phyloP scores from a whole-genome alignment of 768 basidiomycete species.

The Podaxis sp. region DNA sequence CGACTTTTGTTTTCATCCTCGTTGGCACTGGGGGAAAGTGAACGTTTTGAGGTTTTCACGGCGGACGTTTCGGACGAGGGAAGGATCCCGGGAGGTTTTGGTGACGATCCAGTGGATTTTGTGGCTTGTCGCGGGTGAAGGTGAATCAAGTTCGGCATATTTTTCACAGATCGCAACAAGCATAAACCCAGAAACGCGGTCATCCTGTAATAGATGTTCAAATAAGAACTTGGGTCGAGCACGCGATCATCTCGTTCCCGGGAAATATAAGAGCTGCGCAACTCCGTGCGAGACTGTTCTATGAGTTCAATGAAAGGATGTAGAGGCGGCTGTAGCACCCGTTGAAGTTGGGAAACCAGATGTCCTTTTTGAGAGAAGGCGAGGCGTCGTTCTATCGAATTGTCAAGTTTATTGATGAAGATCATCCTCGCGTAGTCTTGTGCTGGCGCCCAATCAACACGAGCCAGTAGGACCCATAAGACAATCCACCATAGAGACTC shows the following conservation, averaged over 20 bases:
- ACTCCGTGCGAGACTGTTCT: neutral
- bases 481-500: slow-evolving; percentile 13
- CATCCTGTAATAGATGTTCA: neutral
- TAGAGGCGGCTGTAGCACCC: neutral
- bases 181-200: neutral
- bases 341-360: neutral
- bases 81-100: neutral
- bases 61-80: neutral
- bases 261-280: neutral
- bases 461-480: neutral
- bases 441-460: neutral
- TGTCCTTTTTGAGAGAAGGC: neutral
- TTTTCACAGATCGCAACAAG: neutral
- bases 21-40: neutral
- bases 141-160: neutral
- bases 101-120: neutral
- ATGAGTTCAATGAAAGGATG: neutral
- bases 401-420: neutral
- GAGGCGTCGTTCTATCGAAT: neutral
- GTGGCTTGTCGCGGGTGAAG: neutral
- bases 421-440: neutral
- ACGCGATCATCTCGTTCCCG: neutral
- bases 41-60: neutral
- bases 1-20: neutral
- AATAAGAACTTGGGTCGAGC: neutral